phyloP scores from a whole-genome alignment of 768 basidiomycete genomes.

The Phylloporus arenicola region DNA sequence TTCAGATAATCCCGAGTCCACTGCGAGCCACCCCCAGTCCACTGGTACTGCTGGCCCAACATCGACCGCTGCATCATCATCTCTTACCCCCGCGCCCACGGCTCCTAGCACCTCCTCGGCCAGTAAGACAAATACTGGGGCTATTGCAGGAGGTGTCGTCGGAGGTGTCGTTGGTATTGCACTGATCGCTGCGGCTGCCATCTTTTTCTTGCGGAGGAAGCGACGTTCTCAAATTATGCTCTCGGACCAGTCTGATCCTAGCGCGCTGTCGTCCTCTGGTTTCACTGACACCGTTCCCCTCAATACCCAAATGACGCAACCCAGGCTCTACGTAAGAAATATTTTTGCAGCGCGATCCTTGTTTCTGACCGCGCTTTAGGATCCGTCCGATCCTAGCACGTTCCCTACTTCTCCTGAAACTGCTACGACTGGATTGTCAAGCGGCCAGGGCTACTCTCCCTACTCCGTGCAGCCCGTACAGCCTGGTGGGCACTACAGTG shows the following conservation, averaged over 20 bases:
- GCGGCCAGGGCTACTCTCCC: constrained; percentile 9
- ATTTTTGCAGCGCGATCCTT: background rate
- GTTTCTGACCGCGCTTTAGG: constrained; percentile 17
- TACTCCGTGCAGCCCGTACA: constrained; percentile 7
- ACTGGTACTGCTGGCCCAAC: constrained; percentile 14
- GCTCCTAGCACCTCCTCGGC: constrained; percentile 2
- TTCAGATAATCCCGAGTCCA: constrained; percentile 41
- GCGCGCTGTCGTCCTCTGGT: background rate
- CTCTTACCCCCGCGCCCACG: constrained; percentile 13
- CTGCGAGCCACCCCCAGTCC: constrained; percentile 30
- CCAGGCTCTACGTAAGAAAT: constrained; percentile 26
- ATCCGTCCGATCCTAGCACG: constrained; percentile 35
- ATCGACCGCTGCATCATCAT: constrained; percentile 12
- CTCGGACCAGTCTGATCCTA: constrained; percentile 10
- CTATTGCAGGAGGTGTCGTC: constrained; percentile 59
- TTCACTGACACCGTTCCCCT: constrained; percentile 12
- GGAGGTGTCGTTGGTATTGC: constrained; percentile 56
- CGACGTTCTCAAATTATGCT: constrained; percentile 22
- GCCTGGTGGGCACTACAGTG: constrained; percentile 20
- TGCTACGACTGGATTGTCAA: constrained; percentile 3
- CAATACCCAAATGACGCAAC: constrained; percentile 17
- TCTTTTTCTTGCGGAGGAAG: constrained; percentile 37
- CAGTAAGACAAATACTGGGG: constrained; percentile 37
- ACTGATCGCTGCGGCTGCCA: constrained; percentile 33
- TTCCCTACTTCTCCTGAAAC: constrained; percentile 29